phyloP scores from a whole-genome alignment of 345 rosid genomes.

The Euphorbia peplus region DNA sequence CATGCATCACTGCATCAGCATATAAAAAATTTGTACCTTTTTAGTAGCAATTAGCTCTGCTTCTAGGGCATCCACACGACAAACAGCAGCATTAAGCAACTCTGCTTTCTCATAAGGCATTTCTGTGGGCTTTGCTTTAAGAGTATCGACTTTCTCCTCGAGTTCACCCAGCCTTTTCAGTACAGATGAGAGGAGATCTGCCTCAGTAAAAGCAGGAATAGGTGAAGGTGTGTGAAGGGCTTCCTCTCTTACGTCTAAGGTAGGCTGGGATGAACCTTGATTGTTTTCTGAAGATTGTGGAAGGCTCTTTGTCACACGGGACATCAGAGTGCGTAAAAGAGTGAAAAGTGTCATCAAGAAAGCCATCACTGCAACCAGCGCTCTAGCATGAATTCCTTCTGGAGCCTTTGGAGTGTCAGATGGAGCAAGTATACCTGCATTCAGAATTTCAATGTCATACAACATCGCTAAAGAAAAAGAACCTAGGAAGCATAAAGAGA shows the following conservation, averaged over 20 bases:
- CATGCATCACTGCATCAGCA: background rate
- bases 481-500: background rate
- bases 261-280: conserved; percentile 36
- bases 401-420: conserved; percentile 46
- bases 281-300: conserved; percentile 34
- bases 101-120: conserved; percentile 99
- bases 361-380: conserved; percentile 45
- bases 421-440: conserved; percentile 43
- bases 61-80: conserved; percentile 95
- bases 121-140: conserved; percentile 84
- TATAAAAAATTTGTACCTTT: conserved; percentile 50
- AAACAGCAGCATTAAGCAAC: conserved; percentile 90
- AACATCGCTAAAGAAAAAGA: background rate
- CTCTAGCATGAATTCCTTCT: conserved; percentile 49
- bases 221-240: conserved; percentile 61
- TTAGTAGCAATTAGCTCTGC: conserved; percentile 98
- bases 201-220: conserved; percentile 42
- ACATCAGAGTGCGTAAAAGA: conserved; percentile 46
- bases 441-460: conserved; percentile 18
- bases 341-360: conserved; percentile 58
- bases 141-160: conserved; percentile 80
- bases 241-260: conserved; percentile 34
- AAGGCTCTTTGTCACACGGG: conserved; percentile 45
- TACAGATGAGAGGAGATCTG: conserved; percentile 64
- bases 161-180: conserved; percentile 77